phyloP scores from a whole-genome alignment of 106 monocot species.

The Acorus calamus region DNA sequence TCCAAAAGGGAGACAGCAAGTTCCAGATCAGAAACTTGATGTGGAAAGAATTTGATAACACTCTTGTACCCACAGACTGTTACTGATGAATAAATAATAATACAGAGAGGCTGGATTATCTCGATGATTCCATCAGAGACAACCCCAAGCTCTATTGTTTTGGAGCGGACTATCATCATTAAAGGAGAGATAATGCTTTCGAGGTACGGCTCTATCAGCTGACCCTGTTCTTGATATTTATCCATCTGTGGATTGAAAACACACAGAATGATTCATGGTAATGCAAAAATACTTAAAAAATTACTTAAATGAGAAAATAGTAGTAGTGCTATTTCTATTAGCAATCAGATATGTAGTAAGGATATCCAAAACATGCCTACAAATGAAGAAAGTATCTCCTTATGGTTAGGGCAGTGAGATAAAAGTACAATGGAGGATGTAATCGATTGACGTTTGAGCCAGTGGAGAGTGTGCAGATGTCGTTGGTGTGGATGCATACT shows the following conservation, averaged over 20 bases:
- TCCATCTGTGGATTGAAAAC: constrained; percentile 42
- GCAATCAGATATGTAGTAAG: too few species aligned
- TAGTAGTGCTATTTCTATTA: too few species aligned
- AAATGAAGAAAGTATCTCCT: too few species aligned
- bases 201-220: constrained; percentile 88
- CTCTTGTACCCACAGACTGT: constrained; percentile 93
- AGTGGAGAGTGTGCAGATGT: too few species aligned
- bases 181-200: constrained; percentile 72
- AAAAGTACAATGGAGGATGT: too few species aligned
- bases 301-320: too few species aligned
- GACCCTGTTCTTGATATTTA: constrained; percentile 96
- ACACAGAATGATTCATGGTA: too few species aligned
- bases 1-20: constrained; percentile 73
- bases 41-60: constrained; percentile 85
- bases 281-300: too few species aligned
- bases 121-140: constrained; percentile 31
- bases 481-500: too few species aligned
- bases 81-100: constrained; percentile 75
- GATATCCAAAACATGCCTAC: too few species aligned
- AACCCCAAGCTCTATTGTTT: constrained; percentile 26
- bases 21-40: constrained; percentile 97
- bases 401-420: too few species aligned
- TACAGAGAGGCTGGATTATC: constrained; percentile 67
- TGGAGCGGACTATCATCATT: constrained; percentile 64
- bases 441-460: too few species aligned